These are phyloP conservation scores for Dioscorea alata DNA, from an alignment of 106 monocot species.

Conservation along the genomic window DNA sequence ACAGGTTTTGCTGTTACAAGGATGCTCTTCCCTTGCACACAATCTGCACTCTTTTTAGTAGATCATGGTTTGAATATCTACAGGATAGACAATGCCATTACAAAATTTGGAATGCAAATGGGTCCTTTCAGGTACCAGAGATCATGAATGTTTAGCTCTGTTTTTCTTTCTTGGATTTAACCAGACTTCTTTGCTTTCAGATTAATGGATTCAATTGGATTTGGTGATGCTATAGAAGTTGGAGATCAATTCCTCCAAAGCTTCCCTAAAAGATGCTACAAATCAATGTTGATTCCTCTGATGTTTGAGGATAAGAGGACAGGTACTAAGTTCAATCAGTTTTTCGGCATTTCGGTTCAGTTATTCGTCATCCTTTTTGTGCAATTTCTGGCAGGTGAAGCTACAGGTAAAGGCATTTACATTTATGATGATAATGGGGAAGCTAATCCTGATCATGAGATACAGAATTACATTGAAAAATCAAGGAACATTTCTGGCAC, in stretches of 20 bases:
- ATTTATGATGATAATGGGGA: neutral
- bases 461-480: neutral
- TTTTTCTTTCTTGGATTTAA: neutral
- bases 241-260: neutral
- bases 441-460: neutral
- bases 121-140: conserved; percentile 2
- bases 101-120: conserved; percentile 6
- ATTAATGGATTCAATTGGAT: neutral
- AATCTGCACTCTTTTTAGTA: neutral
- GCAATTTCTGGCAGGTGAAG: neutral
- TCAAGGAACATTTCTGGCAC: neutral
- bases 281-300: neutral
- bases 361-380: neutral
- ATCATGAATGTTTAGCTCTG: neutral
- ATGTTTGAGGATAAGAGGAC: neutral
- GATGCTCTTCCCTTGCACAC: neutral
- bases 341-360: neutral
- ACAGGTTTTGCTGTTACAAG: conserved; percentile 2
- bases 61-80: neutral
- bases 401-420: neutral
- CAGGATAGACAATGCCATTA: neutral
- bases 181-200: no score
- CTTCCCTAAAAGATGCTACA: neutral
- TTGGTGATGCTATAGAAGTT: neutral
- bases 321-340: neutral